Conservation (phyloP, 176 grass and related monocot genomes). For the Bonia amplexicaulis region DNA sequence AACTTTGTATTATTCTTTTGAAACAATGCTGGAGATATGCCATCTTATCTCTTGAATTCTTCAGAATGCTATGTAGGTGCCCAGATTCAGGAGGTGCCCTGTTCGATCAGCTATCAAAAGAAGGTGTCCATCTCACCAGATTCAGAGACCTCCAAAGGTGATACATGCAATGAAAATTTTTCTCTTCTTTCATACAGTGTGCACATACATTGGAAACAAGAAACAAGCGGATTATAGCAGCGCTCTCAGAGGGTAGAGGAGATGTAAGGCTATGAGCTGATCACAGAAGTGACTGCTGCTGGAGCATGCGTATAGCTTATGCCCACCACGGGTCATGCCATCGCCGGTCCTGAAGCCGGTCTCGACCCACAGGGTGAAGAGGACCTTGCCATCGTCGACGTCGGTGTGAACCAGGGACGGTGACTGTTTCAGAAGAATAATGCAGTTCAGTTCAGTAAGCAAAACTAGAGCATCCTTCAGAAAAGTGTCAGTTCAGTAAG, state of each 20-base stretch:
- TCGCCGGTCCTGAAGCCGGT: conserved; percentile 90
- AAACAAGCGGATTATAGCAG: background rate
- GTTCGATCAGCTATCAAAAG: background rate
- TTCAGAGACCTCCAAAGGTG: background rate
- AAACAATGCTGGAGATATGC: background rate
- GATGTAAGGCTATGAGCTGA: too few relatives aligned
- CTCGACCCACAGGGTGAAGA: conserved; percentile 86
- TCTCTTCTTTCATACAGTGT: conserved; percentile 8
- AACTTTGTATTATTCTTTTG: background rate
- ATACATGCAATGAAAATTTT: background rate
- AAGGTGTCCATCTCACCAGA: background rate
- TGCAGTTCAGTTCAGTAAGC: background rate
- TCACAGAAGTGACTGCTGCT: background rate
- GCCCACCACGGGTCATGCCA: conserved; percentile 70
- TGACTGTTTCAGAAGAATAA: conserved; percentile 39
- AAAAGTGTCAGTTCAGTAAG: background rate
- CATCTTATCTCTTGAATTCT: background rate
- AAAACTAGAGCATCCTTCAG: background rate
- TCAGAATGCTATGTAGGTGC: background rate
- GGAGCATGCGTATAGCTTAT: conserved; percentile 15
- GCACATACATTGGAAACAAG: conserved; percentile 19
- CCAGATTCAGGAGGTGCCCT: background rate
- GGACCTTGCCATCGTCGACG: conserved; percentile 78
- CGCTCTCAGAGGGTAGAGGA: too few relatives aligned
- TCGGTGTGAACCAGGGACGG: conserved; percentile 84